These are phyloP conservation scores for Ceriops tagal DNA, from an alignment of 345 rosid genomes.

Conservation along the genomic window DNA sequence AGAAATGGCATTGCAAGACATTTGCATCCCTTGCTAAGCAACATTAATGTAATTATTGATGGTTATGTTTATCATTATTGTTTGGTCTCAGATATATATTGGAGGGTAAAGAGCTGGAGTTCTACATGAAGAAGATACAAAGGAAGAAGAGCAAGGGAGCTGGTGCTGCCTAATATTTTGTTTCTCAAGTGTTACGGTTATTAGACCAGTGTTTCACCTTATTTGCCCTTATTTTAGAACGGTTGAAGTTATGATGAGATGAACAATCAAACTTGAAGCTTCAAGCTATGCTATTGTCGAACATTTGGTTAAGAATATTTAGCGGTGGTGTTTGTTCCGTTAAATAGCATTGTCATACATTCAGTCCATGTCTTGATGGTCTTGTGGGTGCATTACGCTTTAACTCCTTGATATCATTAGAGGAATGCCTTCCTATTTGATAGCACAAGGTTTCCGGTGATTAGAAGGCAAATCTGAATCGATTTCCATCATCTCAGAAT, in stretches of 20 bases:
- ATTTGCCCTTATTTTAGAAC: background rate
- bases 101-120: conserved; percentile 74
- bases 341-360: background rate
- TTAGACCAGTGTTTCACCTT: background rate
- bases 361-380: too few species aligned
- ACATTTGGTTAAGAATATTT: background rate
- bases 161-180: conserved; percentile 47
- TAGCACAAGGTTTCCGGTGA: too few species aligned
- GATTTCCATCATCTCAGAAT: too few species aligned
- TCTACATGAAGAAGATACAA: conserved; percentile 78
- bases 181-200: background rate
- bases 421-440: too few species aligned
- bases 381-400: too few species aligned
- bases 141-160: conserved; percentile 87
- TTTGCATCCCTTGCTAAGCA: background rate
- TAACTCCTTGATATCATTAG: too few species aligned
- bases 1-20: background rate
- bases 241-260: background rate
- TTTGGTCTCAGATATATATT: conserved; percentile 44
- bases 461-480: too few species aligned
- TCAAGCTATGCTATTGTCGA: background rate
- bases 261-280: conserved; percentile 1
- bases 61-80: background rate
- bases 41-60: background rate
- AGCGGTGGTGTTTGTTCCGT: background rate